Base-by-base conservation (phyloP, 169 alveolate genomes). In the Cryptosporidium baileyi region DNA sequence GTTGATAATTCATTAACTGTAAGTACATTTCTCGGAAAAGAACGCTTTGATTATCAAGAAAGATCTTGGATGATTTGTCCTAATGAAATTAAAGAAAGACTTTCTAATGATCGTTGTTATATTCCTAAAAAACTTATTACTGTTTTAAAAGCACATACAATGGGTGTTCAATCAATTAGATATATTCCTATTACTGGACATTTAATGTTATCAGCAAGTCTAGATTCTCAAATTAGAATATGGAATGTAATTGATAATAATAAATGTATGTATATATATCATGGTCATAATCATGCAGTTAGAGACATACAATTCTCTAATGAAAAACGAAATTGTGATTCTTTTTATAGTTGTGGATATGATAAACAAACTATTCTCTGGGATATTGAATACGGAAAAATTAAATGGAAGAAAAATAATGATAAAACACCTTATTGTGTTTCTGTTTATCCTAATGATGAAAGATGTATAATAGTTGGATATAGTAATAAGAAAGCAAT, bases 351-450 rank as follows among this genome's bases (percentile, higher is more conserved):
- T 65, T 95, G 98, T 24, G 94, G 97, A 5, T 96, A 93, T 91
- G 99, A 97, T 88, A 94, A 94, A 85, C 94, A 92, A 38, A 92
- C 95, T 3, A 90, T 94, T 49, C 93, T 90, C 63, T 97, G 99
- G 99, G 99, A 97, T 89, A 96, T 98, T 1, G 99, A 97, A 91
- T 95, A 97, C 61, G 99, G 99, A 2, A 96, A 96, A 93, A 95
- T 95, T 9, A 90, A 92, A 49, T 91, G 96, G 80, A 93, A 95
- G 26, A 94, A 94, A 80, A 89, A 90, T 44, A 93, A 93, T 60
- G 94, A 94, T 59, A 95, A 94, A 65, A 93, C 96, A 4, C 99
- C 99, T 28, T 96, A 94, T 89, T 94, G 98, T 63, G 94, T 96
- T 32, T 92, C 96, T 61, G 92, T 95, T 44, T 93, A 96, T 89